Evolutionary conservation across 2,329 filamentous ascomycete genomes (phyloP).

Genomic region (Claviceps cyperi): DNA sequence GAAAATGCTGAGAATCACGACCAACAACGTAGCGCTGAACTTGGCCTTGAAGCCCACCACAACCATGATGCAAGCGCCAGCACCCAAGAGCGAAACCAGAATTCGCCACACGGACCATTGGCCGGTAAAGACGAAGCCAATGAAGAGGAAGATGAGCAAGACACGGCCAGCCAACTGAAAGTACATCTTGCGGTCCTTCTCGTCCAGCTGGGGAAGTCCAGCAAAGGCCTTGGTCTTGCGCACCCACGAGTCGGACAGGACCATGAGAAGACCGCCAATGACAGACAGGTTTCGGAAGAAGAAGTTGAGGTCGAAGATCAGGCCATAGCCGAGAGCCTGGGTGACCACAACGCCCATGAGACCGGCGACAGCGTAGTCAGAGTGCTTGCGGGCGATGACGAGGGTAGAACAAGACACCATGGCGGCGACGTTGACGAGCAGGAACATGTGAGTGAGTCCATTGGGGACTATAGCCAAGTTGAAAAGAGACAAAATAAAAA

Average conservation of each 20-base stretch:
- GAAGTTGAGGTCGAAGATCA: conserved; percentile 99
- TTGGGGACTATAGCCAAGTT: conserved; percentile 49
- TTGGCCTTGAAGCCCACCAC: conserved; percentile 99
- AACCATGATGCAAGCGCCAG: conserved; percentile 93
- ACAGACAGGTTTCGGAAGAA: conserved; percentile 98
- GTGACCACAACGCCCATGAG: conserved; percentile 83
- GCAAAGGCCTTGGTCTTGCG: conserved; percentile 95
- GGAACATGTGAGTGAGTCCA: conserved; percentile 84
- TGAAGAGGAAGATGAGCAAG: conserved; percentile 90
- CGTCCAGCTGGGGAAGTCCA: conserved; percentile 82
- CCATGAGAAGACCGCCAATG: conserved; percentile 94
- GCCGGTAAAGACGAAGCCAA: conserved; percentile 92
- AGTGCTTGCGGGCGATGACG: conserved; percentile 85
- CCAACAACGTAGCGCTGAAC: conserved; percentile 90
- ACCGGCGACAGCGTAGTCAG: conserved; percentile 81
- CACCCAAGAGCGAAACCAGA: conserved; percentile 67
- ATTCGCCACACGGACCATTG: conserved; percentile 85
- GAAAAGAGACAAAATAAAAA: background rate
- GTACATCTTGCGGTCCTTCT: conserved; percentile 99
- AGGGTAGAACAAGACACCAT: conserved; percentile 73
- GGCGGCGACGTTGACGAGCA: conserved; percentile 75
- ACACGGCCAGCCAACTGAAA: conserved; percentile 95
- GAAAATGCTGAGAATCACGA: conserved; percentile 90
- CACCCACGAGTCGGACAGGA: conserved; percentile 94
- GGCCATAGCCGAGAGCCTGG: conserved; percentile 88